Base-by-base conservation (phyloP, 495 filamentous ascomycete species). In the Talaromyces wortmannii region DNA sequence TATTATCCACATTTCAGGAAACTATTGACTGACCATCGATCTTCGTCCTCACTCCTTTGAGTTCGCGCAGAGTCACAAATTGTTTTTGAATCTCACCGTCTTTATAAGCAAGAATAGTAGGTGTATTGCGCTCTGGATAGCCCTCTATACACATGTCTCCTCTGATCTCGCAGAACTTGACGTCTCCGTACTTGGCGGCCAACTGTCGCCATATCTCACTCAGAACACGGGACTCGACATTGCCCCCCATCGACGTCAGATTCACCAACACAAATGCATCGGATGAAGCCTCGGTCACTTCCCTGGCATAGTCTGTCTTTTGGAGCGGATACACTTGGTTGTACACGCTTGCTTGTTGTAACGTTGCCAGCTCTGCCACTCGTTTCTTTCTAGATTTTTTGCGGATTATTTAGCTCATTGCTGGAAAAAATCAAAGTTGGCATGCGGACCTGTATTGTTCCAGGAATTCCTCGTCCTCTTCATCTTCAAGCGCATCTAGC, bases 151-250 rank as follows among this genome's bases (percentile, higher is more conserved):
- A 96, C 81, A 95, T 85, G 63, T 91, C 86, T 3, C 83, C 94
- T 60, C 84, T 79, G 46, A 99, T 97, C 71, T 99, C 90, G 67
- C 92, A 97, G 74, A 99, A 99, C 71, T 99, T 99, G 65, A 97
- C 70, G 55, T 99, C 91, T 31, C 90, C 90, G 63, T 86, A 97
- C 63, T 90, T 89, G 53, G 67, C 69, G 13, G 94, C 94, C 56
- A 91, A 73, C 63, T 88, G 81, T 17, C 87, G 77, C 92, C 94
- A 99, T n/a, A 97, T 74, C 62, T 94, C 84, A 12, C 86, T 85
- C 60, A 97, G 65, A 2, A 95, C 70, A 32, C 87, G 80, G 2
- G 90, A 95, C 71, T 97, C 90, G 33, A 84, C 77, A 64, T 97
- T 96, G 54, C 79, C 87, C 43, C 86, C 81, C 16, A 81, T 68